These are phyloP conservation scores for Penicillium verrucosum DNA, from an alignment of 2,329 filamentous ascomycete genomes.

Conservation along the genomic window DNA sequence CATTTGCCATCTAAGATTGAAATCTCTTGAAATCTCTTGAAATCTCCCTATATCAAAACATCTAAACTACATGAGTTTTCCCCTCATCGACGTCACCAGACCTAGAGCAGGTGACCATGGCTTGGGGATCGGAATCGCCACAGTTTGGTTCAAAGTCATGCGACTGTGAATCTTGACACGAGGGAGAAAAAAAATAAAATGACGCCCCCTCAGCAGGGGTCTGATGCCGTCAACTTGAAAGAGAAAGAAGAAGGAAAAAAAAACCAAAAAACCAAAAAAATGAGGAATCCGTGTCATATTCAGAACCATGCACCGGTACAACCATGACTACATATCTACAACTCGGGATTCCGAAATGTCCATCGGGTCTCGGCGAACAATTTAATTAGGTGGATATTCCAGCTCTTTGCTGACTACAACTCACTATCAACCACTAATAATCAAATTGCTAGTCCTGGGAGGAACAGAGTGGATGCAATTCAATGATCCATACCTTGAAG, in stretches of 20 bases:
- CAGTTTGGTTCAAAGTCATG: slow-evolving; percentile 5
- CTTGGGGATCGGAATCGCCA: slow-evolving; percentile 5
- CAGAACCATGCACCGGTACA: slow-evolving; percentile 1
- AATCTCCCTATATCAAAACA: background rate
- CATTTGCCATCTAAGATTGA: too few species aligned
- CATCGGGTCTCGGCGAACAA: slow-evolving; percentile 3
- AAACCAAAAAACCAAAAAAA: background rate
- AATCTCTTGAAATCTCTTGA: too few species aligned
- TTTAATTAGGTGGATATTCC: background rate
- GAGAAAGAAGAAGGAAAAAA: background rate
- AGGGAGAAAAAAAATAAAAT: background rate
- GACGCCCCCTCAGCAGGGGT: slow-evolving; percentile 4
- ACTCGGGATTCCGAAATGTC: slow-evolving; percentile 5
- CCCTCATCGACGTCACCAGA: slow-evolving; percentile 8
- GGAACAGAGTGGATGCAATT: background rate
- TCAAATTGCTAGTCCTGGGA: background rate
- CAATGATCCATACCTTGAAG: background rate
- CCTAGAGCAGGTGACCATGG: slow-evolving; percentile 6
- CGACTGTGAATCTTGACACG: background rate
- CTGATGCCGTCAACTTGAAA: background rate
- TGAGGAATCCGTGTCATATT: background rate
- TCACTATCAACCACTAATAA: background rate
- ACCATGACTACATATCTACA: background rate
- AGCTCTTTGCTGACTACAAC: background rate
- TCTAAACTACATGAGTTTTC: background rate